Base-by-base conservation (phyloP, 2,329 filamentous ascomycete species). In the Raffaelea deltoideospora region DNA sequence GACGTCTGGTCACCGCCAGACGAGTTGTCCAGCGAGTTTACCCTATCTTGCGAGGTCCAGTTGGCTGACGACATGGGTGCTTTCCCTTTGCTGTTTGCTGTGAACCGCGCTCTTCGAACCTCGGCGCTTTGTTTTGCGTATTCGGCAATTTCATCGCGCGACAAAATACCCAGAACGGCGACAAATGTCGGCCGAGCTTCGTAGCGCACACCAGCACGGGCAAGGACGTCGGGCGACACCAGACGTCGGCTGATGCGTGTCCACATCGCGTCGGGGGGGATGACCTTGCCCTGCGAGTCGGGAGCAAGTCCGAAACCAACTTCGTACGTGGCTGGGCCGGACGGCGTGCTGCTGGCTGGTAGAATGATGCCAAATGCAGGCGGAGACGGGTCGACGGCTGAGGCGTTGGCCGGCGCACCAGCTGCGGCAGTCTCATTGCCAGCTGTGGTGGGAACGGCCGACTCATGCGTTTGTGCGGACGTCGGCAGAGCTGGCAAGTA, bases 171-270 rank as follows among this genome's bases (percentile, higher is more conserved):
- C 0, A 78, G 59, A 4, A 78, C 54, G 11, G 72, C 73, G 3
- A 77, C 70, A 40, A 71, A 77, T 2, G 67, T 63, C 0, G 70
- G 71, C 1, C 69, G 61, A 10, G 72, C 72, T 50, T 76, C 72
- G 45, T 73, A 76, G 10, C 72, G 64, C 18, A 72, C 60, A 11
- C 68, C 63, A 4, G 69, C 69, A 30, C 62, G 56, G 28, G 64
- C 59, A 3, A 77, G 56, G 0, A 74, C 67, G 43, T 73, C 69
- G 5, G 66, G 64, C n/a, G 69, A 74, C 9, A 77, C 61, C 1
- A 73, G 57, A 2, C 55, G 57, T 11, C 72, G 63, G 37, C 58
- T 61, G 24, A 77, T 71, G 38, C 61, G 65, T 4, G 72, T 77
- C 72, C 72, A 77, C 34, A 63, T 61, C 2, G 71, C 72, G 20